Conservation (phyloP, 768 basidiomycete genomes). For the Xanthoconium purpureum region DNA sequence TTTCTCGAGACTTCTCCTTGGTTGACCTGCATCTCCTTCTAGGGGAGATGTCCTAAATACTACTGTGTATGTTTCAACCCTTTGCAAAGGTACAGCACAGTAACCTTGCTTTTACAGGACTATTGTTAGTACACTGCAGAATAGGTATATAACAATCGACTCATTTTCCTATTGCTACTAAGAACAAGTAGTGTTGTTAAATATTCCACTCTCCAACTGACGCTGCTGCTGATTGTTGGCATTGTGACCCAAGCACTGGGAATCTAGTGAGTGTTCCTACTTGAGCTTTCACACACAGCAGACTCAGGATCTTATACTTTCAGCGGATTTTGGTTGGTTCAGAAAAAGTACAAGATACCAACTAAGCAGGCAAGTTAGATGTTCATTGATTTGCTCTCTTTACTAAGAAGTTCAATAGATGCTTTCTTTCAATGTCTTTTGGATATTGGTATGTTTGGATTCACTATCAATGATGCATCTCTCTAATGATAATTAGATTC, state of each 20-base stretch:
- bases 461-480: neutral
- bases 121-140: conserved; percentile 69
- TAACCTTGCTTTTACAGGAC: conserved; percentile 40
- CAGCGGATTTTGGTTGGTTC: conserved; percentile 67
- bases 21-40: neutral
- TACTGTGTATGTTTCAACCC: conserved; percentile 49
- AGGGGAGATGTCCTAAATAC: conserved; percentile 79
- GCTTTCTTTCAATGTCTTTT: conserved; percentile 67
- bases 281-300: neutral
- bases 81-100: neutral
- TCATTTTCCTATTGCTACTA: neutral
- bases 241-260: conserved; percentile 63
- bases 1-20: neutral
- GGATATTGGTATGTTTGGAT: conserved; percentile 55
- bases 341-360: conserved; percentile 58
- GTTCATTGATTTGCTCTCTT: neutral
- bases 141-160: conserved; percentile 43
- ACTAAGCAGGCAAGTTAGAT: conserved; percentile 48
- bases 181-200: conserved; percentile 50
- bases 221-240: conserved; percentile 63
- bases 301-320: neutral
- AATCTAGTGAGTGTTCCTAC: conserved; percentile 52
- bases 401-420: conserved; percentile 41
- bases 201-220: conserved; percentile 71
- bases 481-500: conserved; percentile 37